Conservation (phyloP, 352 stramenopile genomes). For the Globisporangium polare region DNA sequence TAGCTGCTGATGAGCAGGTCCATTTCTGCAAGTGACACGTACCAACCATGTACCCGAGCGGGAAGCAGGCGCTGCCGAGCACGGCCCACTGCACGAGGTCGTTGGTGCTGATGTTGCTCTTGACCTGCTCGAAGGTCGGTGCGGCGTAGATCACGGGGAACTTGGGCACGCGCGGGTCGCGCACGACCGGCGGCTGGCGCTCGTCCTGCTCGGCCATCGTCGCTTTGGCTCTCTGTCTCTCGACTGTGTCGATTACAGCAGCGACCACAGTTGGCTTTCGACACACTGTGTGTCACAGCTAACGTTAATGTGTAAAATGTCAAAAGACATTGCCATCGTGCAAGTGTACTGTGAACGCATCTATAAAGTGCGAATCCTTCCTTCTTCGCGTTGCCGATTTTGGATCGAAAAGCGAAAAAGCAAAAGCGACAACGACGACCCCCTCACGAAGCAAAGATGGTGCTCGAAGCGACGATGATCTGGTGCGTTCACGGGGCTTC, state of each 20-base stretch:
- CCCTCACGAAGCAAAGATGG: slow-evolving; percentile 37
- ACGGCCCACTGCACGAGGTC: slow-evolving; percentile 45
- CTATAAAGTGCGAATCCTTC: background rate
- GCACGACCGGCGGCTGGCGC: slow-evolving; percentile 36
- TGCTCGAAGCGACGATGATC: slow-evolving; percentile 88
- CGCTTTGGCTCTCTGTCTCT: too few relatives aligned
- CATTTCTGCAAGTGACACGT: slow-evolving; percentile 5
- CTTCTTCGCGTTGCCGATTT: background rate
- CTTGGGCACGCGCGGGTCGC: slow-evolving; percentile 51
- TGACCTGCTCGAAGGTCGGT: slow-evolving; percentile 57
- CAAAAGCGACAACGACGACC: slow-evolving; percentile 10
- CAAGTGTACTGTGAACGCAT: too few relatives aligned
- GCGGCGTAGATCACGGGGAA: slow-evolving; percentile 69
- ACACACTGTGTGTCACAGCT: too few relatives aligned
- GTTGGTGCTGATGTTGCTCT: slow-evolving; percentile 44
- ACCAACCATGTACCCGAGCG: slow-evolving; percentile 73
- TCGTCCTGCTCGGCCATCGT: slow-evolving; percentile 17
- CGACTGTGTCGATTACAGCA: too few relatives aligned
- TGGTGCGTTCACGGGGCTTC: slow-evolving; percentile 54
- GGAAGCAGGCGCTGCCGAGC: slow-evolving; percentile 49
- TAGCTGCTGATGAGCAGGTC: background rate
- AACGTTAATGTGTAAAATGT: too few relatives aligned
- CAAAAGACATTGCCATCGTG: too few relatives aligned
- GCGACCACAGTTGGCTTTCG: too few relatives aligned
- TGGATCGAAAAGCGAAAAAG: slow-evolving; percentile 6